Evolutionary conservation across 208 protist genomes (phyloP).

Genomic region (Endotrypanum monterogeii): DNA sequence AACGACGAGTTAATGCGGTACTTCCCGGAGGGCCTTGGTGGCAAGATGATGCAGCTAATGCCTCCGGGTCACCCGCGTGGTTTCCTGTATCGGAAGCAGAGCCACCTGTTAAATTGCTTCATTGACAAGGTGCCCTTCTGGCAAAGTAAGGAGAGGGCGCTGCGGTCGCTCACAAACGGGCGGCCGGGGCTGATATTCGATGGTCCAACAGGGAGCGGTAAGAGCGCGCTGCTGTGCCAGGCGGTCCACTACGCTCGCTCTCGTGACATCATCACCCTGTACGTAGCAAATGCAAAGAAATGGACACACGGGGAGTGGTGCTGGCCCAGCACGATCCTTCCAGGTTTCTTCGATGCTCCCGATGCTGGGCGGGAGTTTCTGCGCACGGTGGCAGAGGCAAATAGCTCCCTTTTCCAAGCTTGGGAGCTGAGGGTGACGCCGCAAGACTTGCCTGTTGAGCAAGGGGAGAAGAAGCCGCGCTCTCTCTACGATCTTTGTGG

Average conservation of each 20-base stretch:
- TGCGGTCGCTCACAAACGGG: constrained; percentile 64
- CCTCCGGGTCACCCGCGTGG: constrained; percentile 87
- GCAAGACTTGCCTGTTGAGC: constrained; percentile 78
- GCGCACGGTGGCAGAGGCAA: constrained; percentile 75
- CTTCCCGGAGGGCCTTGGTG: constrained; percentile 89
- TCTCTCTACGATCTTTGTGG: constrained; percentile 85
- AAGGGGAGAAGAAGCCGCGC: constrained; percentile 70
- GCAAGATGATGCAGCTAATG: constrained; percentile 92
- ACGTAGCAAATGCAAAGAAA: constrained; percentile 82
- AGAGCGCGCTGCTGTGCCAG: constrained; percentile 90
- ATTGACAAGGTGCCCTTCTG: constrained; percentile 88
- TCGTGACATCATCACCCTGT: constrained; percentile 78
- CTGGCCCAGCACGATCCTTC: constrained; percentile 90
- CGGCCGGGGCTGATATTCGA: constrained; percentile 87
- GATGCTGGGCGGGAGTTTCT: constrained; percentile 85
- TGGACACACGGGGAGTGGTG: constrained; percentile 93
- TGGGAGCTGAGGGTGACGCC: constrained; percentile 81
- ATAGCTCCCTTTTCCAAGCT: constrained; percentile 50
- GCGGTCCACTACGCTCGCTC: constrained; percentile 84
- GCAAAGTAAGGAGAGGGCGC: constrained; percentile 64
- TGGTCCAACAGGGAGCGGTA: constrained; percentile 83
- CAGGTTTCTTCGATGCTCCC: constrained; percentile 92
- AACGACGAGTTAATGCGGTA: constrained; percentile 85
- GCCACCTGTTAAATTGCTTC: constrained; percentile 89
- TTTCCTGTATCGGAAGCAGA: constrained; percentile 90